Conservation (phyloP, 805 yeast species). For the Cyberlindnera maritima region DNA sequence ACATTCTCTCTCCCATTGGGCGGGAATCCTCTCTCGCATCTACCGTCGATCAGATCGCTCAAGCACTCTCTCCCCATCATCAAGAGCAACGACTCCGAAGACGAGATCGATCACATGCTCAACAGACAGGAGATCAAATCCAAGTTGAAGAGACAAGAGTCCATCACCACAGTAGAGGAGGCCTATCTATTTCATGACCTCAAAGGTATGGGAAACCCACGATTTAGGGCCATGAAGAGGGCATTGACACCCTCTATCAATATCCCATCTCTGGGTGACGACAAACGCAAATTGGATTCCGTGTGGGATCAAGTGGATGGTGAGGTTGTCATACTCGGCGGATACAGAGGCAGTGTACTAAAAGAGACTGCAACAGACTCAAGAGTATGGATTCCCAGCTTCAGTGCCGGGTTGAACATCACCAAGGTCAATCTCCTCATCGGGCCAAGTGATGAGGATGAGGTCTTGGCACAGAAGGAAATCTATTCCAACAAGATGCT, state of each 20-base stretch:
- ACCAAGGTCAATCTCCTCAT: conserved; percentile 65
- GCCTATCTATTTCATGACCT: conserved; percentile 48
- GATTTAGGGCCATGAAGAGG: conserved; percentile 67
- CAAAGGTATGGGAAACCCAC: conserved; percentile 61
- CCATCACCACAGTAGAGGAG: conserved; percentile 63
- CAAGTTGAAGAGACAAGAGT: conserved; percentile 47
- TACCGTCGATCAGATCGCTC: conserved; percentile 23
- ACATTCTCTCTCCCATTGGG: conserved; percentile 40
- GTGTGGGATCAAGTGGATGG: conserved; percentile 67
- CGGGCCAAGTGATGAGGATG: conserved; percentile 75
- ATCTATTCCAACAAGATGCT: conserved; percentile 76
- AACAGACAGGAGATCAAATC: conserved; percentile 28
- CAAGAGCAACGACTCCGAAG: conserved; percentile 16
- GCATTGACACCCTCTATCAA: conserved; percentile 50
- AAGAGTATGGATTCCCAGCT: conserved; percentile 76
- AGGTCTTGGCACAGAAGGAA: conserved; percentile 46
- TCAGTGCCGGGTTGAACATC: conserved; percentile 78
- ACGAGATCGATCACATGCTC: conserved; percentile 8
- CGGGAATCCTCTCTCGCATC: conserved; percentile 27
- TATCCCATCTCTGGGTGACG: conserved; percentile 20
- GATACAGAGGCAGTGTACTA: conserved; percentile 81
- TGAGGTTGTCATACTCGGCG: conserved; percentile 79
- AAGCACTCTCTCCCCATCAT: conserved; percentile 20
- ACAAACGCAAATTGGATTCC: conserved; percentile 24
- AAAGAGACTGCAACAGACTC: conserved; percentile 61